Conservation (phyloP, 1,139 yeast genomes). For the Lodderomyces metapsilosis region DNA sequence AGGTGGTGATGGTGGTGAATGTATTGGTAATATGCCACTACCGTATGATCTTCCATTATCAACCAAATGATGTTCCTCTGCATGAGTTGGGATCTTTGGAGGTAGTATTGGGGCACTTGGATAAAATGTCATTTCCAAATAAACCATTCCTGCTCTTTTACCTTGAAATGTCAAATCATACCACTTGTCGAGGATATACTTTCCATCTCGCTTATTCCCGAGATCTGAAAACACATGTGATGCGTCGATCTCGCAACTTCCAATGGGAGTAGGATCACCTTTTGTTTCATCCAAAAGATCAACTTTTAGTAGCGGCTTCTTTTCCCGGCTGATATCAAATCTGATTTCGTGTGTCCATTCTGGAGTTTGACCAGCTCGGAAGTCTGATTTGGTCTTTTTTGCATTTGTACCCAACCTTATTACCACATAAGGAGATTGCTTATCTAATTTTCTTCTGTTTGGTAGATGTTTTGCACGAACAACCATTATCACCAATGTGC, state of each 20-base stretch:
- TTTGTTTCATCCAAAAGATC: conserved; percentile 87
- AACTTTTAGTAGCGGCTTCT: conserved; percentile 61
- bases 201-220: conserved; percentile 59
- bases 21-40: not conserved
- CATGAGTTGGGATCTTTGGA: conserved; percentile 28
- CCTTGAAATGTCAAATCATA: conserved; percentile 65
- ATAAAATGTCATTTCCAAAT: conserved; percentile 88
- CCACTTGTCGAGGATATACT: conserved; percentile 77
- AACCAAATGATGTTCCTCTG: not conserved
- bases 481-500: conserved; percentile 45
- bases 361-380: conserved; percentile 90
- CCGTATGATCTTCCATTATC: not conserved
- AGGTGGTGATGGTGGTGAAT: conserved; percentile 15
- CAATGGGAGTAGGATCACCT: conserved; percentile 81
- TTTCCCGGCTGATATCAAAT: conserved; percentile 61
- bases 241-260: conserved; percentile 77
- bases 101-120: conserved; percentile 58
- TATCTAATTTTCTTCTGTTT: conserved; percentile 77
- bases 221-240: conserved; percentile 55
- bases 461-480: conserved; percentile 72
- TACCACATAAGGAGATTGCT: conserved; percentile 85
- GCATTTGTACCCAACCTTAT: conserved; percentile 80
- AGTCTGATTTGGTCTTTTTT: conserved; percentile 67
- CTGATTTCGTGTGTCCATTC: conserved; percentile 79
- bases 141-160: conserved; percentile 86